phyloP scores from a whole-genome alignment of 371 early-diverging fungal species.

The Mucor sp. region DNA sequence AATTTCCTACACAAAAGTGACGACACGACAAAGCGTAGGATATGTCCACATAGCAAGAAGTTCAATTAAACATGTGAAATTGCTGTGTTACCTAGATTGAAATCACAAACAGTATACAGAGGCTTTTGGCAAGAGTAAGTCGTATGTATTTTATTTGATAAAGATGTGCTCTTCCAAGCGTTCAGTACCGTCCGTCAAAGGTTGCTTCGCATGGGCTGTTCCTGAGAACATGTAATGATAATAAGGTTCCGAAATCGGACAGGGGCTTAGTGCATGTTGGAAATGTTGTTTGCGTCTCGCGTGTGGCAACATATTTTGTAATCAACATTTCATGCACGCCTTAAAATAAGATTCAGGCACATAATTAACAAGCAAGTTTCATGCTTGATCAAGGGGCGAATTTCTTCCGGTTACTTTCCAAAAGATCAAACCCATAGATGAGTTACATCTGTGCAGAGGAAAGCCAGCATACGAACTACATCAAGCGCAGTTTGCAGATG shows the following conservation, averaged over 20 bases:
- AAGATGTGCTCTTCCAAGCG: no score
- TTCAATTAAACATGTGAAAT: conserved; percentile 4
- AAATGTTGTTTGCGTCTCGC: background rate
- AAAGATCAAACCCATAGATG: background rate
- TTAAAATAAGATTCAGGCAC: background rate
- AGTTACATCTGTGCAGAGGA: no score
- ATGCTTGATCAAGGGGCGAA: background rate
- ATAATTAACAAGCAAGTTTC: background rate
- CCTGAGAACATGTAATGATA: background rate
- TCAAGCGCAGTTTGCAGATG: no score
- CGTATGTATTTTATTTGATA: no score
- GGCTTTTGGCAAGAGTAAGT: no score
- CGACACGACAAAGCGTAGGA: background rate
- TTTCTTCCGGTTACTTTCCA: background rate
- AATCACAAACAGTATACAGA: background rate
- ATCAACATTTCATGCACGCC: background rate
- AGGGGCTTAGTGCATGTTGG: background rate
- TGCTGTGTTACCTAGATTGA: background rate
- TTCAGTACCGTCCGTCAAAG: background rate
- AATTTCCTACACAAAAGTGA: background rate
- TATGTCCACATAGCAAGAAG: background rate
- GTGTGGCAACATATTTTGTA: background rate
- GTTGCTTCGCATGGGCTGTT: background rate
- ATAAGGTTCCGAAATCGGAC: background rate
- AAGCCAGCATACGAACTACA: no score